These are phyloP conservation scores for Chalaropsis ovoidea DNA, from an alignment of 2,329 filamentous ascomycete species.

Conservation along the genomic window DNA sequence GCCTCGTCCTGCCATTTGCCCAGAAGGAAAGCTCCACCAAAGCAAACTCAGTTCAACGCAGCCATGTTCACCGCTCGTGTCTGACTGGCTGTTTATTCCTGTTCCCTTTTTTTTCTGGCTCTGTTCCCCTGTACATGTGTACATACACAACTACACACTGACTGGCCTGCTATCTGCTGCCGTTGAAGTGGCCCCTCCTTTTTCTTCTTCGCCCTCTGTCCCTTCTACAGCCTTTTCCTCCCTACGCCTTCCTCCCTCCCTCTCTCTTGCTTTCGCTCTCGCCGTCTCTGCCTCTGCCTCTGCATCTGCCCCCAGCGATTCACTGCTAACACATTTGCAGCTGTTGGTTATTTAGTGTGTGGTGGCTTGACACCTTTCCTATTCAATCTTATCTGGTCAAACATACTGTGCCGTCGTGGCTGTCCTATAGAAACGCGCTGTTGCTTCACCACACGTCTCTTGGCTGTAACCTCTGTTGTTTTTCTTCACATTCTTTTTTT, in stretches of 20 bases:
- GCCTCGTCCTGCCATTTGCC: not conserved
- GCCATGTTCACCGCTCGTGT: constrained; percentile 10
- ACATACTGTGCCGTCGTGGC: not conserved
- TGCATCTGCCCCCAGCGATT: not conserved
- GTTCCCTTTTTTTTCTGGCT: constrained; percentile 4
- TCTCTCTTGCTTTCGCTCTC: not conserved
- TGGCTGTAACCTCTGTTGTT: not conserved
- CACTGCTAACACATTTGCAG: constrained; percentile 1
- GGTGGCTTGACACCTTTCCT: not conserved
- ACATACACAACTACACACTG: not conserved
- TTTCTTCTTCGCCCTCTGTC: not conserved
- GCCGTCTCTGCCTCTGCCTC: not conserved
- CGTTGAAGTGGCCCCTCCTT: constrained; percentile 9
- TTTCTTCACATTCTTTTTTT: constrained; percentile 9
- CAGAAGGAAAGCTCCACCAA: constrained; percentile 5
- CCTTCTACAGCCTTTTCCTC: not conserved
- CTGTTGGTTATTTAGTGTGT: constrained; percentile 7
- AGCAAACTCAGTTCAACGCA: not conserved
- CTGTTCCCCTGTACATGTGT: not conserved
- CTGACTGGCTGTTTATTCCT: constrained; percentile 13
- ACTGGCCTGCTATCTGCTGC: not conserved
- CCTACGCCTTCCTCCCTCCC: not conserved
- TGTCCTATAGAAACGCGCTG: not conserved
- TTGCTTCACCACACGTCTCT: not conserved
- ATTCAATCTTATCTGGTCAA: constrained; percentile 8